Evolutionary conservation across 805 yeast species (phyloP), one percentile per base, ranked within the genome.

Genomic region (Candida methanosorbosa): DNA sequence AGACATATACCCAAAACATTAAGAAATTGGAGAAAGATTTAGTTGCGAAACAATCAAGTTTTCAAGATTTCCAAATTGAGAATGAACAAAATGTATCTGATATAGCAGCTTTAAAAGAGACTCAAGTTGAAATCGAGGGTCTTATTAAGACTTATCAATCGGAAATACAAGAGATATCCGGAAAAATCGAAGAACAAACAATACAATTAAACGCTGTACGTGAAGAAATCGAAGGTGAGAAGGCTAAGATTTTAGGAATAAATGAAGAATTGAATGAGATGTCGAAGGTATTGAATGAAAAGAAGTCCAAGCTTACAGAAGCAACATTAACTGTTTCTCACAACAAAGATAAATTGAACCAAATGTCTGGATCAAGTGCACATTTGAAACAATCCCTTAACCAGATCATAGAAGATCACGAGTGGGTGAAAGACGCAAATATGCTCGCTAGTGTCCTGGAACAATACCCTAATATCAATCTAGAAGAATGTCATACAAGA

Each of bases 201-300:
- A 27, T 38, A 2, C 41, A 49, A 5, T 48, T 62, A 9, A 53
- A 45, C 3, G 39, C 46, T 1, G 44, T 62, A 2, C 45, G 60
- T 11, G 51, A 54, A 1, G 56, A 60, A 25, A 54, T 75, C 18
- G 75, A 72, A 14, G 68, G 59, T 21, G 83, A 84, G 53, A 74
- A 67, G 45, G 66, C 73, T 9, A 71, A 70, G 38, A 59, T 81
- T 33, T 45, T 76, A 30, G 87, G 87, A 2, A 65, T 85, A 27
- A 79, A 81, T 50, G 92, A 81, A 38, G 96, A 88, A 53, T 63
- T 86, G 27, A 66, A 64, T 19, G 87, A 81, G 38, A 62, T 81
- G 50, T 67, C 64, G 11, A 50, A 49, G 21, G 53, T 70, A 3
- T 52, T 79, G 18, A 66, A 65, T 35, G 36, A 43, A 13, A 72